Evolutionary conservation across 768 basidiomycete species (phyloP).

Genomic region (Phylloporus sp.): DNA sequence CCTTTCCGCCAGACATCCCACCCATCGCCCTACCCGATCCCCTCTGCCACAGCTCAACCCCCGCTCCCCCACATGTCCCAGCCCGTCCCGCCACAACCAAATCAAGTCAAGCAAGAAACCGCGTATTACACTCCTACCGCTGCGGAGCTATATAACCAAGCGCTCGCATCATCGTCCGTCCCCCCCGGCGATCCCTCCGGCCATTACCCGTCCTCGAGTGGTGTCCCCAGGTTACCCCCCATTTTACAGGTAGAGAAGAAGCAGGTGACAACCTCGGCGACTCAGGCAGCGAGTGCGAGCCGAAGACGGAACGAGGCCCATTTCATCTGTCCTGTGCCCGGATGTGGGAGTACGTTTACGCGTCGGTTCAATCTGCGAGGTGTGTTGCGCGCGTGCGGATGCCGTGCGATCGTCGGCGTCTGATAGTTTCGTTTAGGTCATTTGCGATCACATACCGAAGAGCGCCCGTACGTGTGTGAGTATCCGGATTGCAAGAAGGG

Average conservation of each 20-base stretch:
- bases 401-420: conserved; percentile 1
- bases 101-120: conserved; percentile 38
- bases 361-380: conserved; percentile 85
- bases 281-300: conserved; percentile 86
- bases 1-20: conserved; percentile 37
- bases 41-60: conserved; percentile 28
- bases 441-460: conserved; percentile 91
- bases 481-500: conserved; percentile 94
- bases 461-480: conserved; percentile 89
- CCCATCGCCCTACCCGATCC: conserved; percentile 37
- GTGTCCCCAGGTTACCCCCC: conserved; percentile 61
- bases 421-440: conserved; percentile 52
- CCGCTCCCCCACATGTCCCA: conserved; percentile 27
- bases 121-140: conserved; percentile 47
- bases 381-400: conserved; percentile 28
- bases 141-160: conserved; percentile 51
- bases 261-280: conserved; percentile 92
- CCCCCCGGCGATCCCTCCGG: conserved; percentile 19
- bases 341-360: conserved; percentile 97
- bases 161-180: conserved; percentile 32
- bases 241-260: conserved; percentile 90
- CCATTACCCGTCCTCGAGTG: conserved; percentile 29
- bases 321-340: conserved; percentile 90
- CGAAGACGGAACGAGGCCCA: conserved; percentile 86
- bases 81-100: conserved; percentile 13